phyloP scores from a whole-genome alignment of 2,329 filamentous ascomycete species.

The Neurospora crassa region DNA sequence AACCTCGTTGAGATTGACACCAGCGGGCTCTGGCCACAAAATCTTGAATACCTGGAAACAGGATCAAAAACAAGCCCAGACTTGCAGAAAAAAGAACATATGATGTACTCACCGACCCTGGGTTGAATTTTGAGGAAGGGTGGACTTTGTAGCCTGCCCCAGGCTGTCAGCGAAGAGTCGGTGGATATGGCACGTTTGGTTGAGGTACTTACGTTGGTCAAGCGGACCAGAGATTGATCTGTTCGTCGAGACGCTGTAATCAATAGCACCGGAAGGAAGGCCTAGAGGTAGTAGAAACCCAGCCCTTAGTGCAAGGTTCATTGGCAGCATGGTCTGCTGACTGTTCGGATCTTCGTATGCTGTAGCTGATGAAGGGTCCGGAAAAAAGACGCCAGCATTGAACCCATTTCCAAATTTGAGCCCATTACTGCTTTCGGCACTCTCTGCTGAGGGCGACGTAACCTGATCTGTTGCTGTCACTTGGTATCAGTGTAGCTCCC shows the following conservation, averaged over 20 bases:
- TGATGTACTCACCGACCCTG: slow-evolving; percentile 28
- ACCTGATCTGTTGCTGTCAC: neutral
- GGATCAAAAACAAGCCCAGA: neutral
- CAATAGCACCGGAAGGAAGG: neutral
- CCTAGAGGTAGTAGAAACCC: neutral
- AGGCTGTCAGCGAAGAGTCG: neutral
- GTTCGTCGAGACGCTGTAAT: slow-evolving; percentile 1
- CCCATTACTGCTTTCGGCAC: neutral
- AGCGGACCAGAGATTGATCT: slow-evolving; percentile 9
- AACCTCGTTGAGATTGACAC: slow-evolving; percentile 20
- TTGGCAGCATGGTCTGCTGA: neutral
- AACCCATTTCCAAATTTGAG: neutral
- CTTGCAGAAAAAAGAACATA: neutral
- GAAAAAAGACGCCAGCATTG: neutral
- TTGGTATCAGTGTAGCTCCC: neutral
- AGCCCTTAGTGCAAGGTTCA: neutral
- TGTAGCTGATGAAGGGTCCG: neutral
- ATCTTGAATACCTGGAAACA: slow-evolving; percentile 41
- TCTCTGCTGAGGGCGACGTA: neutral
- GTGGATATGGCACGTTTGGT: neutral
- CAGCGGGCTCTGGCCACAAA: slow-evolving; percentile 43
- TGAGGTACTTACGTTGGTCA: slow-evolving; percentile 27
- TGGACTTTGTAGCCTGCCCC: slow-evolving; percentile 30
- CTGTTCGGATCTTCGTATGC: neutral
- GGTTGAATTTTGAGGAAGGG: slow-evolving; percentile 29